Conservation (phyloP, 257 asterid species). For the Lycium ferocissimum region DNA sequence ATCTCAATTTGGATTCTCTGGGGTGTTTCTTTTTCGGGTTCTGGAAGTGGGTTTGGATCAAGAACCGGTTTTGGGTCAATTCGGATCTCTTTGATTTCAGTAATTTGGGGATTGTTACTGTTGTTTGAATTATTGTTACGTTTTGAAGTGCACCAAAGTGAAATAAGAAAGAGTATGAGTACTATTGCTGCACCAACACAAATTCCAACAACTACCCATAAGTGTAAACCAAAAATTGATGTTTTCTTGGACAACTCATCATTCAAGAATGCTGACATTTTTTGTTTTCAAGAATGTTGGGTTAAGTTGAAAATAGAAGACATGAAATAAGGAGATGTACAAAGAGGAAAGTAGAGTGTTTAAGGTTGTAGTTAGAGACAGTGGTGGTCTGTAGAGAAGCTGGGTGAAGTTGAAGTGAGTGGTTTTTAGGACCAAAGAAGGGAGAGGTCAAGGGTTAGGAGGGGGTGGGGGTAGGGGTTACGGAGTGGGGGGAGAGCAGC, state of each 20-base stretch:
- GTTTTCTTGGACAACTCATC: slow-evolving; percentile 37
- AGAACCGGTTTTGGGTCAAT: slow-evolving; percentile 28
- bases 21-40: slow-evolving; percentile 25
- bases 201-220: slow-evolving; percentile 42
- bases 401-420: neutral
- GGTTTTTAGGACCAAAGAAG: too few species aligned
- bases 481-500: too few species aligned
- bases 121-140: slow-evolving; percentile 2
- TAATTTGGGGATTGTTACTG: slow-evolving; percentile 17
- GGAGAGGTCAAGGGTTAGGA: too few species aligned
- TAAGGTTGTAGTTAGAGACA: neutral
- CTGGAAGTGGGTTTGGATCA: slow-evolving; percentile 23
- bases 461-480: too few species aligned
- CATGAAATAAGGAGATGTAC: neutral
- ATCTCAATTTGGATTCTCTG: slow-evolving; percentile 34
- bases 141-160: slow-evolving; percentile 34
- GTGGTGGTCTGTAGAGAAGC: neutral
- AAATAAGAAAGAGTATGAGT: slow-evolving; percentile 31
- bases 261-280: slow-evolving; percentile 33
- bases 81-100: slow-evolving; percentile 36
- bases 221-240: slow-evolving; percentile 34
- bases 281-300: neutral
- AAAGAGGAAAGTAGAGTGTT: neutral
- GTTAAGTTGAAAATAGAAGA: slow-evolving; percentile 17
- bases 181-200: slow-evolving; percentile 36